Evolutionary conservation across 441 rosid genomes (phyloP), one percentile per base, ranked within the genome.

Genomic region (Croton laevigatus): DNA sequence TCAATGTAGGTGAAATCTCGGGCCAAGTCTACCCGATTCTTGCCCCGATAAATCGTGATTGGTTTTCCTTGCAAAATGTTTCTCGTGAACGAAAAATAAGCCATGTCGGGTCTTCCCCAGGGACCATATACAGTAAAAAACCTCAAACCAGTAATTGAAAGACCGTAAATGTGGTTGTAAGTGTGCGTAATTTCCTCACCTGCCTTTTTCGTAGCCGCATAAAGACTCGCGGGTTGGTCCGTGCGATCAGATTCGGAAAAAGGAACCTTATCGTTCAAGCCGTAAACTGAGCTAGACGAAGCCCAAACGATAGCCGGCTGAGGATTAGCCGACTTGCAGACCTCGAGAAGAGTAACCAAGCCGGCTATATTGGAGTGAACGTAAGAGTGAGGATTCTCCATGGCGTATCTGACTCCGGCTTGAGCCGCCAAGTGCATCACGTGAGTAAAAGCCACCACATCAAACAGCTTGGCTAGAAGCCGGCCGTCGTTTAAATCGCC

Each of bases 41-140:
- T 88, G 14, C 98, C 98, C 22, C 94, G 89, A 76, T 88, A 93
- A 0, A 93, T 75, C 3, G 93, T 91, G 46, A 93, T 89, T 17
- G 93, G 92, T 62, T 93, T 93, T 11, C 96, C 94, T 76, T 91
- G 96, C 0, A 93, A 77, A 6, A 93, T 93, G 65, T 93, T 89
- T 57, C 89, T 65, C 6, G 97, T 89, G 59, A 93, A 93, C 1
- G 87, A 89, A 77, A 93, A 93, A 59, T 93, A 93, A 16, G 98
- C 98, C 98, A 93, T 93, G 73, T 93, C 98, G 59, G 98, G 98
- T 61, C 98, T 74, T 12, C 98, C 98, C 97, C 97, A 93, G 0
- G 98, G 97, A 0, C 98, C 98, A 72, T 93, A 93, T 12, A 93
- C 98, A 13, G 98, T 93, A 78, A 93, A 93, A 74, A 93, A 93